Evolutionary conservation across 306 rosid genomes (phyloP).

Genomic region (Sphenostylis stenocarpa): DNA sequence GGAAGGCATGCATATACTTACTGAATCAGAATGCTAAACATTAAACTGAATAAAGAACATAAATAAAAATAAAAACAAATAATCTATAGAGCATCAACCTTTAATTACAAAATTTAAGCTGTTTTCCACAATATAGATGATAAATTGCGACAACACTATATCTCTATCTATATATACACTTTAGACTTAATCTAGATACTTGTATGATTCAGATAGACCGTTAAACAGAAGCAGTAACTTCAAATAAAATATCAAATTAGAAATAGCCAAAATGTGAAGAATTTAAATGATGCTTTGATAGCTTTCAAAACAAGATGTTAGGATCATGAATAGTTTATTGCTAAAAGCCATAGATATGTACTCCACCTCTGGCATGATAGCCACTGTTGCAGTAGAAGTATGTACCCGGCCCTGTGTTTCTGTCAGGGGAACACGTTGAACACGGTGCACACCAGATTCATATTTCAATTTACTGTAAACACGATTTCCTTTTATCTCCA

Average conservation of each 20-base stretch:
- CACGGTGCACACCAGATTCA: conserved; percentile 98
- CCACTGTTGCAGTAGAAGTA: conserved; percentile 98
- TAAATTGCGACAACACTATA: conserved; percentile 2
- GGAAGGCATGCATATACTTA: conserved; percentile 16
- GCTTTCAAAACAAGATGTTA: conserved; percentile 20
- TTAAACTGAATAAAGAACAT: neutral
- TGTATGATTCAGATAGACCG: neutral
- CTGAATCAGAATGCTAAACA: conserved; percentile 11
- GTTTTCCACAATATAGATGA: conserved; percentile 15
- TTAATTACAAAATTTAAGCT: conserved; percentile 17
- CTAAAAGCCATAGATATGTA: conserved; percentile 26
- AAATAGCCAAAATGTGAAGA: conserved; percentile 10
- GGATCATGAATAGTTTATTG: conserved; percentile 13
- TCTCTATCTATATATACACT: neutral
- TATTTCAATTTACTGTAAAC: conserved; percentile 94
- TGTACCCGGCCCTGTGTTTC: conserved; percentile 97
- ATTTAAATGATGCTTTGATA: neutral
- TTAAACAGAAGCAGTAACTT: conserved; percentile 13
- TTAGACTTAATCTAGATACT: neutral
- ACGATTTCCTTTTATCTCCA: conserved; percentile 90
- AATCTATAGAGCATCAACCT: conserved; percentile 1
- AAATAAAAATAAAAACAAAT: neutral
- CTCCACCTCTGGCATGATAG: conserved; percentile 98
- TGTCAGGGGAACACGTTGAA: conserved; percentile 97
- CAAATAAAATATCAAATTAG: conserved; percentile 33